These are phyloP conservation scores for Dictyostelium capitatum DNA, from an alignment of 78 protist genomes.

Conservation along the genomic window DNA sequence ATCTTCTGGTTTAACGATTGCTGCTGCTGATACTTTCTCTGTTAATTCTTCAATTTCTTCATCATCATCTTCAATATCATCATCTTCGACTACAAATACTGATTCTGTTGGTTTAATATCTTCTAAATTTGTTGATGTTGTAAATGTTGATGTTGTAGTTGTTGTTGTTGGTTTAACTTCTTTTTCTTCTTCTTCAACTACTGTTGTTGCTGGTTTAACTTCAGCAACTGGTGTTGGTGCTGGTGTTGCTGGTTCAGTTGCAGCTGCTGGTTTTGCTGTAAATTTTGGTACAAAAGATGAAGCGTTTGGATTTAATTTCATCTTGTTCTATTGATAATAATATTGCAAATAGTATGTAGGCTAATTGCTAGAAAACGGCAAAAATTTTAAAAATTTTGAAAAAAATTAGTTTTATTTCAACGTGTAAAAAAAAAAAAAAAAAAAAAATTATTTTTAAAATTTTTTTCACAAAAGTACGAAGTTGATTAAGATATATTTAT, in stretches of 20 bases:
- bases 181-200: slow-evolving; percentile 11
- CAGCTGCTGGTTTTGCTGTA: slow-evolving; percentile 42
- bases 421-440: not conserved
- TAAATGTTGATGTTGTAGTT: slow-evolving; percentile 13
- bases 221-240: slow-evolving; percentile 1
- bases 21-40: not conserved
- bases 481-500: no score
- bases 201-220: not conserved
- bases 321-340: not conserved
- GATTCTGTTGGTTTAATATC: slow-evolving; percentile 52
- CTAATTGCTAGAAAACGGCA: not conserved
- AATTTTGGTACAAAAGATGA: slow-evolving; percentile 54
- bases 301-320: slow-evolving; percentile 74
- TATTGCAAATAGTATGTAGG: no score
- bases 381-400: not conserved
- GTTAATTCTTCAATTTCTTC: not conserved
- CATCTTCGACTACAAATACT: slow-evolving; percentile 63
- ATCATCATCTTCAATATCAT: slow-evolving; percentile 70
- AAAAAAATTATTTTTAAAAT: not conserved
- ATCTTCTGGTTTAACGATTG: slow-evolving; percentile 66
- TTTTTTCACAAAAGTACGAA: not conserved
- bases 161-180: not conserved
- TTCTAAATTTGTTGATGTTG: slow-evolving; percentile 1
- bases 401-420: not conserved
- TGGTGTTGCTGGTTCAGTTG: slow-evolving; percentile 12